Base-by-base conservation (phyloP, 805 yeast genomes). In the Blastobotrys americana region DNA sequence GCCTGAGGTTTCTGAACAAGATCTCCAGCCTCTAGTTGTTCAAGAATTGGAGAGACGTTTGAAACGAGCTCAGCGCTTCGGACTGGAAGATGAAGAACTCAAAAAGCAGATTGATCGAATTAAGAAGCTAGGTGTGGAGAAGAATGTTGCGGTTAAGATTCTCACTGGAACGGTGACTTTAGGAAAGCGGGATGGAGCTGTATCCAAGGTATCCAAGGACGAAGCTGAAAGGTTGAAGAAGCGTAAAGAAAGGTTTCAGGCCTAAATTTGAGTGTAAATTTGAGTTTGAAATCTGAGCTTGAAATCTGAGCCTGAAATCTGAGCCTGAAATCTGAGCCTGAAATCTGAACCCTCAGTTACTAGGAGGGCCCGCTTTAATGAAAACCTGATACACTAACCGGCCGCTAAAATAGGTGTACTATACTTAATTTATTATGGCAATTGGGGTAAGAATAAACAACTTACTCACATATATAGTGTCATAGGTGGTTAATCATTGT, bases 31-130 rank as follows among this genome's bases (percentile, higher is more conserved):
- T 34, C 69, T 75, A 48, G 89, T 89, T 0, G 65, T 85, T 44
- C 84, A 77, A 18, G 73, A 81, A 41, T 69, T 89, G 54, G 74
- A 70, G 46, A 78, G 77, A 56, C 83, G 82, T 59, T 72, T 87
- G 45, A 69, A 69, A 41, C 75, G 97, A 56, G 83, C 88, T 15
- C 76, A 77, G 58, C 84, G 85, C 61, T 89, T 88, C 55, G 93
- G 90, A 18, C 74, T 72, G 49, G 55, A 50, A 18, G 69, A 68
- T 18, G 70, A 70, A 33, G 71, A 69, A 17, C 76, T 83, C 39
- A 77, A 77, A 57, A 78, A 76, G 49, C 80, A 77, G 49, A 67
- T 87, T 55, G 71, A 71, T 31, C 77, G 95, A 59, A 77, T 88
- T 51, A 81, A 82, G 60, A 87, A 85, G 68, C 89, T 87, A 59